A percentile compares a stretch with the other conserved stretches of the same genome.
phyloP scores from a whole-genome alignment of 352 stramenopile genomes.

The Phytophthora kernoviae region DNA sequence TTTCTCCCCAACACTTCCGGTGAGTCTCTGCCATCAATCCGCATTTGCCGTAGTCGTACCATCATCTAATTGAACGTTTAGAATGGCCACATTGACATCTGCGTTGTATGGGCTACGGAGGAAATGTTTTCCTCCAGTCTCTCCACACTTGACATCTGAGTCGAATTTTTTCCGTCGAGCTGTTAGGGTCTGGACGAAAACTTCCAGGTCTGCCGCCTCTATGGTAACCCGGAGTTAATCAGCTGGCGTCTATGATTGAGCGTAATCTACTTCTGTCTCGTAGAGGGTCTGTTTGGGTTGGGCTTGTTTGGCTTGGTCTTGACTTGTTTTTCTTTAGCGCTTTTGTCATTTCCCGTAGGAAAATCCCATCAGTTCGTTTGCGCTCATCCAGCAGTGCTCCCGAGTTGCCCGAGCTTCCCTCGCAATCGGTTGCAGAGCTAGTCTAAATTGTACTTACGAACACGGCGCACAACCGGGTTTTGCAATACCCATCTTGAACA shows the following conservation, averaged over 20 bases:
- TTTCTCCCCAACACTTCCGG: neutral
- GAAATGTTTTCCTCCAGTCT: neutral
- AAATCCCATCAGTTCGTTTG: conserved; percentile 1
- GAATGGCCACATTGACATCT: neutral
- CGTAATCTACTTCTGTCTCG: neutral
- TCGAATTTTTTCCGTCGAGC: conserved; percentile 15
- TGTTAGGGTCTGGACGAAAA: neutral
- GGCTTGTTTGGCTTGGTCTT: neutral
- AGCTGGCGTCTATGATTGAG: too few species aligned
- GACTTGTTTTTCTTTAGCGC: neutral
- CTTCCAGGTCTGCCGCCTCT: too few species aligned
- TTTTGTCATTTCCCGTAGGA: conserved; percentile 6
- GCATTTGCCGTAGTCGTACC: neutral
- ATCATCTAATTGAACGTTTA: neutral
- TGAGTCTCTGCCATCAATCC: neutral
- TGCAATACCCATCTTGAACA: neutral
- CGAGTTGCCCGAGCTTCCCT: neutral
- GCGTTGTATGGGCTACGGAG: neutral
- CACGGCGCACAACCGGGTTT: conserved; percentile 1
- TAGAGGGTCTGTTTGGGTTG: neutral
- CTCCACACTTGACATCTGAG: conserved; percentile 4
- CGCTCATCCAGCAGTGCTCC: conserved; percentile 4
- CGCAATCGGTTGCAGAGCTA: neutral
- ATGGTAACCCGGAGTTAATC: too few species aligned
- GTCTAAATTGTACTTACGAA: neutral